These are phyloP conservation scores for Cystobasidiaceae sp. DNA, from an alignment of 1,284 basidiomycete genomes.

Conservation along the genomic window DNA sequence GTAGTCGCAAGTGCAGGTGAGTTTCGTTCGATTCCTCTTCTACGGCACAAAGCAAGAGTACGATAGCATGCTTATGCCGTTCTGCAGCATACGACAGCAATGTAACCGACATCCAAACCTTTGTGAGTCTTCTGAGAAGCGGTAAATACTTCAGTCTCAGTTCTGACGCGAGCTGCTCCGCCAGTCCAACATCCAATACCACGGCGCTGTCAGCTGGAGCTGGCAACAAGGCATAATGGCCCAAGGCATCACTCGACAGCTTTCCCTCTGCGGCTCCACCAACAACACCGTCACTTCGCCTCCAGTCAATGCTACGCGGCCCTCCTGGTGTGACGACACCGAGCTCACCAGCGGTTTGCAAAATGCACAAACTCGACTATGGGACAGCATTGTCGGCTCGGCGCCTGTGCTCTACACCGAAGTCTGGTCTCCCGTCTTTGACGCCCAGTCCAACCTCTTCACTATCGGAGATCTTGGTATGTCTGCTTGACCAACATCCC, in stretches of 20 bases:
- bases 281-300: slow-evolving; percentile 33
- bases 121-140: neutral
- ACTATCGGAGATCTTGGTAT: slow-evolving; percentile 44
- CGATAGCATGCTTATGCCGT: no score
- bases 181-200: slow-evolving; percentile 33
- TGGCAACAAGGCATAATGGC: slow-evolving; percentile 53
- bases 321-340: slow-evolving; percentile 49
- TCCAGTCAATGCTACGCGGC: slow-evolving; percentile 35
- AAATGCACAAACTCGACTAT: slow-evolving; percentile 48
- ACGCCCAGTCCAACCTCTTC: slow-evolving; percentile 39
- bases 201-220: slow-evolving; percentile 52
- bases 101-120: slow-evolving; percentile 46
- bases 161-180: slow-evolving; percentile 38
- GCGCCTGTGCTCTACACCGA: slow-evolving; percentile 44
- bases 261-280: slow-evolving; percentile 46
- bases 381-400: slow-evolving; percentile 49
- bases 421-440: slow-evolving; percentile 44
- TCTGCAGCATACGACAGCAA: slow-evolving; percentile 48
- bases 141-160: slow-evolving; percentile 43
- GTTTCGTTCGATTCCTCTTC: neutral
- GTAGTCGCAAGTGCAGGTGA: slow-evolving; percentile 50
- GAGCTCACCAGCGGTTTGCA: slow-evolving; percentile 44
- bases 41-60: neutral
- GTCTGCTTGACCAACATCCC: neutral
- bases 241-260: slow-evolving; percentile 48